These are phyloP conservation scores for Fusarium globosum DNA, from an alignment of 2,329 filamentous ascomycete genomes.

Conservation along the genomic window DNA sequence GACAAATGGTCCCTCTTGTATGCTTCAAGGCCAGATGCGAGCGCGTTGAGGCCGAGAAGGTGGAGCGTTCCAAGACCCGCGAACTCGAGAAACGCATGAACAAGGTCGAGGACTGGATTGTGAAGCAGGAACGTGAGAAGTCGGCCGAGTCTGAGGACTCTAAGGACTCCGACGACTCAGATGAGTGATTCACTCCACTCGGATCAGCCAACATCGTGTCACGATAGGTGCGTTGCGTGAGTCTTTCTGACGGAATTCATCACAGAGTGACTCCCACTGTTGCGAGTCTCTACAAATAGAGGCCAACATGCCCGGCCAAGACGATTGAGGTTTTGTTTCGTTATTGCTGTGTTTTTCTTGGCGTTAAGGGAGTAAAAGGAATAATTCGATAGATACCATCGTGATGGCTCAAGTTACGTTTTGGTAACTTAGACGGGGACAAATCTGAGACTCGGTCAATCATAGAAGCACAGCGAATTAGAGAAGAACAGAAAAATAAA, in stretches of 20 bases:
- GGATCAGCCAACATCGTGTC: neutral
- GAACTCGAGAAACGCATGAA: conserved; percentile 4
- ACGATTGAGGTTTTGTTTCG: neutral
- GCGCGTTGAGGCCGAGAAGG: conserved; percentile 38
- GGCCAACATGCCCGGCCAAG: neutral
- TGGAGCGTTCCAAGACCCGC: conserved; percentile 3
- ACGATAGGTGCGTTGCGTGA: neutral
- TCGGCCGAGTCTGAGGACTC: neutral
- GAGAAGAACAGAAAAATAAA: conserved; percentile 5
- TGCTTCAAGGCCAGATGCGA: conserved; percentile 52
- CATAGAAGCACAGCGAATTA: neutral
- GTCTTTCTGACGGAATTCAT: neutral
- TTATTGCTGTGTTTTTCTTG: neutral
- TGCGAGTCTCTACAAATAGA: conserved; percentile 6
- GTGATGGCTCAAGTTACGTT: conserved; percentile 12
- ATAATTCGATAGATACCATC: neutral
- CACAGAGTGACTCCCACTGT: neutral
- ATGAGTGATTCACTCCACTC: neutral
- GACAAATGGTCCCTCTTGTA: conserved; percentile 53
- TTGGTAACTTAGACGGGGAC: conserved; percentile 17
- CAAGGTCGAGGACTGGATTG: conserved; percentile 40
- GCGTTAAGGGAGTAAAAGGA: conserved; percentile 2
- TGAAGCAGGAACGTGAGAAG: neutral
- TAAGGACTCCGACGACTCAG: neutral
- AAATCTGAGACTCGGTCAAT: neutral